Percentiles rank a stretch among this genome's conserved stretches.
These are phyloP conservation scores for Globisporangium rhizosaccharum DNA, from an alignment of 352 stramenopile species.

Conservation along the genomic window DNA sequence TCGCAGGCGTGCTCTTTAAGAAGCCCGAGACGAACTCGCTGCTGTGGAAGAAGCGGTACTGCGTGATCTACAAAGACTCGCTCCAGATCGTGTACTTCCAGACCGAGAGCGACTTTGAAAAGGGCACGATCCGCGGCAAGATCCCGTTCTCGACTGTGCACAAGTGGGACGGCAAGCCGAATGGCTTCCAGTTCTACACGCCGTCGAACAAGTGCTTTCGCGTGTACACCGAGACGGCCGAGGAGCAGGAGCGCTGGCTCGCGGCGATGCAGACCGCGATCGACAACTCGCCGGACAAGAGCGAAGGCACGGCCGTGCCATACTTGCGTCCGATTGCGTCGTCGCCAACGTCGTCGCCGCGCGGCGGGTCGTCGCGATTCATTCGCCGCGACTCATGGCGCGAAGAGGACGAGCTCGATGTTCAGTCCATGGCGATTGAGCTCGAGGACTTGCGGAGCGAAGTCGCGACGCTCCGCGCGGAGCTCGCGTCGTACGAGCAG, in stretches of 20 bases:
- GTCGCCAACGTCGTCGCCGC: constrained; percentile 56
- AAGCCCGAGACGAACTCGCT: constrained; percentile 79
- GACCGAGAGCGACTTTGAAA: constrained; percentile 64
- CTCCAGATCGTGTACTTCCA: constrained; percentile 83
- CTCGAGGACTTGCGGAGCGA: constrained; percentile 73
- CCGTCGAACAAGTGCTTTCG: constrained; percentile 80
- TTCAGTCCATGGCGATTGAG: constrained; percentile 55
- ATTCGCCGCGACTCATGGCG: constrained; percentile 71
- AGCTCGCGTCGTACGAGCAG: constrained; percentile 72
- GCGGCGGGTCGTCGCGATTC: constrained; percentile 28
- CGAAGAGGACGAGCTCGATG: constrained; percentile 62
- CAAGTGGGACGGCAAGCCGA: constrained; percentile 81
- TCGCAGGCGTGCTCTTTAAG: constrained; percentile 76
- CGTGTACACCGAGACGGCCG: constrained; percentile 73
- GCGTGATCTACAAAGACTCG: constrained; percentile 62
- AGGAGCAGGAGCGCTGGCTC: constrained; percentile 68
- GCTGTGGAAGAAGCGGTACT: constrained; percentile 87
- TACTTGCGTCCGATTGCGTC: constrained; percentile 68
- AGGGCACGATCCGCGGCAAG: constrained; percentile 70
- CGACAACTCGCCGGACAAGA: constrained; percentile 61
- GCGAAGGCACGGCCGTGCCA: constrained; percentile 50
- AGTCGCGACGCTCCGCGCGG: constrained; percentile 60
- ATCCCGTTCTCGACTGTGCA: constrained; percentile 79
- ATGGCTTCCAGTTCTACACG: constrained; percentile 87
- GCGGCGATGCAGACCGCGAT: constrained; percentile 62